phyloP scores from a whole-genome alignment of 768 basidiomycete genomes.

The Amanita molliuscula region DNA sequence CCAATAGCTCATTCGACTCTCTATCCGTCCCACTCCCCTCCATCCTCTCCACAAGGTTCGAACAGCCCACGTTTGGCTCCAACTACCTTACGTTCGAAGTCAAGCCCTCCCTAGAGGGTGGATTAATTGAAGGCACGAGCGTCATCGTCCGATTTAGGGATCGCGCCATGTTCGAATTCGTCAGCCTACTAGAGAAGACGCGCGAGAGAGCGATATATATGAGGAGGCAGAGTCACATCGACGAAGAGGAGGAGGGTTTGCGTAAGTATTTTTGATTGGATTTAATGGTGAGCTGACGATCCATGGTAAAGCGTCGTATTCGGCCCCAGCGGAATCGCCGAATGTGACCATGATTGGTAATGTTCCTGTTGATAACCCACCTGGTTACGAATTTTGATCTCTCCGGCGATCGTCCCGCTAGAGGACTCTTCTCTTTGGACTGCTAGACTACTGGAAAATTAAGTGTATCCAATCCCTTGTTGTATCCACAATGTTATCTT shows the following conservation, averaged over 20 bases:
- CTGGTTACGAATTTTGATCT: conserved; percentile 29
- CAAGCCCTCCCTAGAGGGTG: conserved; percentile 58
- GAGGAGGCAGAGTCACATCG: conserved; percentile 48
- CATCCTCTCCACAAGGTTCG: conserved; percentile 59
- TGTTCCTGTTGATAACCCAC: conserved; percentile 40
- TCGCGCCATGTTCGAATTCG: conserved; percentile 64
- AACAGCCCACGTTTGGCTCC: conserved; percentile 63
- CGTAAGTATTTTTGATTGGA: conserved; percentile 32
- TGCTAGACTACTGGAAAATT: too few relatives aligned
- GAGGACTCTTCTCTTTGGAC: too few relatives aligned
- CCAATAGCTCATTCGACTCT: conserved; percentile 29
- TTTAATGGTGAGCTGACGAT: conserved; percentile 1
- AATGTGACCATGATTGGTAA: conserved; percentile 28
- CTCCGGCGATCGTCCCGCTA: too few relatives aligned
- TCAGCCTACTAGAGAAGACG: conserved; percentile 63
- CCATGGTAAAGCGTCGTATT: conserved; percentile 30
- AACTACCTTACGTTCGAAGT: conserved; percentile 63
- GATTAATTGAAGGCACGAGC: conserved; percentile 50
- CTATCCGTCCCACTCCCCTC: conserved; percentile 52
- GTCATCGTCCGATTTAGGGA: conserved; percentile 62
- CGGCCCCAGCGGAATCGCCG: conserved; percentile 30
- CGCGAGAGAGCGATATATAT: conserved; percentile 69
- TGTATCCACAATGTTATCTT: too few relatives aligned
- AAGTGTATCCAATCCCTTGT: too few relatives aligned
- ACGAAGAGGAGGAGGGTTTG: conserved; percentile 52